phyloP scores from a whole-genome alignment of 257 asterid genomes.

The Scutellaria baicalensis region DNA sequence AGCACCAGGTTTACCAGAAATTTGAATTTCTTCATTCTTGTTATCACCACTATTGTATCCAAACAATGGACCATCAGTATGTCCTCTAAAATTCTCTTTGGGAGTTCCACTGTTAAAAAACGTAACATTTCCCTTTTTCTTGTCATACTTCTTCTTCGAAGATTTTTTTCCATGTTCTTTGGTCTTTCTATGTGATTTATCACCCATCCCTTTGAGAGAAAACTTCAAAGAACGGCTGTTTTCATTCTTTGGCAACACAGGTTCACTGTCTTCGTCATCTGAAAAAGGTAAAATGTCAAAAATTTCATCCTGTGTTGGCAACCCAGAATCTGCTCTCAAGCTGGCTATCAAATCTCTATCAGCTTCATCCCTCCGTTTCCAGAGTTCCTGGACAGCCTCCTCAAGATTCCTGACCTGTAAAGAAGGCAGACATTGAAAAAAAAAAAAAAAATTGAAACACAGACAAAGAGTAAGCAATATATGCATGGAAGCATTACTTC shows the following conservation, averaged over 20 bases:
- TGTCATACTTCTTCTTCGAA: slow-evolving; percentile 55
- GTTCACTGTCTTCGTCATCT: slow-evolving; percentile 79
- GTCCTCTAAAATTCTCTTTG: slow-evolving; percentile 30
- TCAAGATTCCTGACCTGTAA: slow-evolving; percentile 67
- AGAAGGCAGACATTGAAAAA: not conserved
- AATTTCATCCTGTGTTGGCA: slow-evolving; percentile 86
- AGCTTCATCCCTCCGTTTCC: slow-evolving; percentile 89
- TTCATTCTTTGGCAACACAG: slow-evolving; percentile 38
- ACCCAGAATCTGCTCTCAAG: slow-evolving; percentile 88
- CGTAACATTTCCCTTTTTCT: slow-evolving; percentile 44
- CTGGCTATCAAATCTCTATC: slow-evolving; percentile 74
- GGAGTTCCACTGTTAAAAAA: slow-evolving; percentile 31
- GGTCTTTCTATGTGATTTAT: slow-evolving; percentile 64
- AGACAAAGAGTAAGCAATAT: not conserved
- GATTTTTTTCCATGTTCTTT: slow-evolving; percentile 61
- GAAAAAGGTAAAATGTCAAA: slow-evolving; percentile 78
- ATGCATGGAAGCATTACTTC: not conserved
- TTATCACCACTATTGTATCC: slow-evolving; percentile 28
- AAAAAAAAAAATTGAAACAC: not conserved
- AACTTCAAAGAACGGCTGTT: slow-evolving; percentile 61
- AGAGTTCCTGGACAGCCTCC: slow-evolving; percentile 91
- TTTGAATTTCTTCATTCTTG: slow-evolving; percentile 33
- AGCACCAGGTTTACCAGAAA: slow-evolving; percentile 40
- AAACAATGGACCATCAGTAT: slow-evolving; percentile 22
- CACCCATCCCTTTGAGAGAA: slow-evolving; percentile 64